These are phyloP conservation scores for Polyplosphaeria fusca DNA, from an alignment of 495 filamentous ascomycete genomes.

Conservation along the genomic window DNA sequence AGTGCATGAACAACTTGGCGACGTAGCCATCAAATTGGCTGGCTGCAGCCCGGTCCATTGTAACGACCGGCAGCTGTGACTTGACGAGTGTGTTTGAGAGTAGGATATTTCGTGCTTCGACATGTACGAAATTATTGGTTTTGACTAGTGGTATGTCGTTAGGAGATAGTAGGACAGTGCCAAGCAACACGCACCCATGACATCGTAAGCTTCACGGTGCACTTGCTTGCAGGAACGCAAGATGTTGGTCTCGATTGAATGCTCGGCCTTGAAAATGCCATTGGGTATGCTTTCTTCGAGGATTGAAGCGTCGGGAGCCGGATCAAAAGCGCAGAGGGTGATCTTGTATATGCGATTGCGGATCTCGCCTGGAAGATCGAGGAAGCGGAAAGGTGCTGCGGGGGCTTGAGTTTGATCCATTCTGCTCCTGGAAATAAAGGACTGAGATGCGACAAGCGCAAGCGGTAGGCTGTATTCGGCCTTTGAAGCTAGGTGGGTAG, in stretches of 20 bases:
- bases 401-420: too few relatives aligned
- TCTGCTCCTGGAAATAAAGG: too few relatives aligned
- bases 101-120: not conserved
- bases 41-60: not conserved
- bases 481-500: too few relatives aligned
- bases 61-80: constrained; percentile 6
- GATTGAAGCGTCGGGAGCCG: too few relatives aligned
- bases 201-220: constrained; percentile 18
- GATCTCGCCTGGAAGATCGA: constrained; percentile 20
- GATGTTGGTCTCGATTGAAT: constrained; percentile 11
- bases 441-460: too few relatives aligned
- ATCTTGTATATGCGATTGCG: constrained; percentile 13
- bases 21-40: constrained; percentile 8
- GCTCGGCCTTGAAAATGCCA: not conserved
- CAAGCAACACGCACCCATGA: too few relatives aligned
- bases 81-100: not conserved
- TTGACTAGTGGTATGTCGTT: too few relatives aligned
- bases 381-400: constrained; percentile 14
- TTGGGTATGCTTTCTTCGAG: too few relatives aligned
- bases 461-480: too few relatives aligned
- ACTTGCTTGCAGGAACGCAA: constrained; percentile 18
- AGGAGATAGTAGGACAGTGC: too few relatives aligned
- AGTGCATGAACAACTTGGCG: not conserved
- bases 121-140: constrained; percentile 11
- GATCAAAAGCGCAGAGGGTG: constrained; percentile 13